Evolutionary conservation across 202 grass and related monocot genomes (phyloP), one percentile per base, ranked within the genome.

Genomic region (Hordeum pubiflorum): DNA sequence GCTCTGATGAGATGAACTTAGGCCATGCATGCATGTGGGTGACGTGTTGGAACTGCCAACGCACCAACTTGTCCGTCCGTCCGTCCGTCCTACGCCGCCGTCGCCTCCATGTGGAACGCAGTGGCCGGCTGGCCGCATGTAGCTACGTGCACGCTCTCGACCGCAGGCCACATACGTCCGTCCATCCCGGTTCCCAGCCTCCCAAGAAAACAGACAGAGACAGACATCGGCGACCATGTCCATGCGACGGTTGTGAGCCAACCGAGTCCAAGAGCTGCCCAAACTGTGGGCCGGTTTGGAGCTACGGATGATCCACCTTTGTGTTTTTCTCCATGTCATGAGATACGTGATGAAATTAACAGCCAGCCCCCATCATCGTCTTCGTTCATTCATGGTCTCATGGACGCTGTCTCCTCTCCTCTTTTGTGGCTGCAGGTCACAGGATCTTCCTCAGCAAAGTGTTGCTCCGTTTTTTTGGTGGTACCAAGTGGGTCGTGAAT

Each of bases 201-300:
- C 69, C 37, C 61, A 23, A 74, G 67, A 79, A 33, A 60, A 82
- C 33, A 29, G 40, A 43, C 40, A 11, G 11, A 64, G 74, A 26
- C 27, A 58, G 75, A 29, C 63, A 70, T 29, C 17, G 83, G 52
- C 60, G 32, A 5, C 13, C 43, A 46, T 46, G 43, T 41, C 83
- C 79, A 83, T 86, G 83, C 74, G 79, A 86, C 77, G 41, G 14
- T 1, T 13, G 78, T 62, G 79, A 86, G 29, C 41, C 63, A 57
- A 14, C n/a, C 63, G 55, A 31, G 23, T 9, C 41, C 44, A 79
- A 69, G 48, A 54, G 36, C 32, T 29, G 27, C 27, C 63, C 62
- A 63, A 86, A 60, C 79, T 44, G 83, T 79, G 67, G 68, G 29
- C 65, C 2, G 83, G 52, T 69, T 15, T n/a, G 24, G 44, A 40